Conservation (phyloP, 2,329 filamentous ascomycete species). For the Cytospora leucostoma region DNA sequence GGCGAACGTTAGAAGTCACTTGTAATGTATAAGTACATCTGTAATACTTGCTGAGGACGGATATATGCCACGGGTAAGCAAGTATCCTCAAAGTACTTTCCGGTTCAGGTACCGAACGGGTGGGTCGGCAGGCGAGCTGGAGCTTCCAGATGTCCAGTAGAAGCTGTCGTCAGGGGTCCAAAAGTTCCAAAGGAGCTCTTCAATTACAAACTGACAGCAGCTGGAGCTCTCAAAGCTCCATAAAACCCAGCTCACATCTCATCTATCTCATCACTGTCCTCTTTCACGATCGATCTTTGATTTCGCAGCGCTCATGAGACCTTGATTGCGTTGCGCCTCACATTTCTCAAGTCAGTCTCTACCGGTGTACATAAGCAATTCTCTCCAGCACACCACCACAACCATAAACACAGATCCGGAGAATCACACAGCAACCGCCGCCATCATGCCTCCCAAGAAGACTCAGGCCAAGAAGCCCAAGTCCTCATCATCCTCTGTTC, state of each 20-base stretch:
- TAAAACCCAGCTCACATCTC: neutral
- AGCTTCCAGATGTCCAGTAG: neutral
- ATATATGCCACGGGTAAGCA: neutral
- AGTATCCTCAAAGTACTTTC: neutral
- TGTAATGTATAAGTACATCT: neutral
- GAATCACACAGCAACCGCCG: neutral
- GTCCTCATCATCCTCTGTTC: conserved; percentile 33
- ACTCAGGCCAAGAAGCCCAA: conserved; percentile 37
- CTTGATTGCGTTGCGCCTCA: too few species aligned
- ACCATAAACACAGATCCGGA: too few species aligned
- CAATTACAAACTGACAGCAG: neutral
- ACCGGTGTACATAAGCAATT: neutral
- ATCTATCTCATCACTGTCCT: neutral
- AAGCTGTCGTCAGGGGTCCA: conserved; percentile 1
- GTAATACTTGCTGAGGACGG: neutral
- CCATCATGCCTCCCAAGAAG: conserved; percentile 38
- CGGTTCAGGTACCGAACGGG: conserved; percentile 7
- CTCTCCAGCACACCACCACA: too few species aligned
- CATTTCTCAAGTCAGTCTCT: neutral
- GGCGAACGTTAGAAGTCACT: neutral
- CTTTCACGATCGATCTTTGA: neutral
- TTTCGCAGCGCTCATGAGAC: too few species aligned
- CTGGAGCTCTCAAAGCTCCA: neutral
- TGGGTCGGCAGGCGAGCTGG: conserved; percentile 5
- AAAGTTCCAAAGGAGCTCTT: neutral